These are phyloP conservation scores for Botryosphaeria dothidea DNA, from an alignment of 2,329 filamentous ascomycete species.

Conservation along the genomic window DNA sequence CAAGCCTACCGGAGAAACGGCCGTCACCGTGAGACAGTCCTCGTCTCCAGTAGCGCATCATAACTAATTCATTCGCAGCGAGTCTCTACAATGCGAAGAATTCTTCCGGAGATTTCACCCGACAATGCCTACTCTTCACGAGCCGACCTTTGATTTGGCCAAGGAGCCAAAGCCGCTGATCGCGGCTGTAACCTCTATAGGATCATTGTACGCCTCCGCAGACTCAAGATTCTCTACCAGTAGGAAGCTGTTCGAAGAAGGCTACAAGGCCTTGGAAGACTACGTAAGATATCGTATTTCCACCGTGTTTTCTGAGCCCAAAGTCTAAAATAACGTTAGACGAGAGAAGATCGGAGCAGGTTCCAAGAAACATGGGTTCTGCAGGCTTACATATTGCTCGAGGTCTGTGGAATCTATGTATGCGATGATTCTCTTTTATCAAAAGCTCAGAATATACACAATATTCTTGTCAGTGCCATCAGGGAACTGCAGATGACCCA, in stretches of 20 bases:
- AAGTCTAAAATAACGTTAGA: no score
- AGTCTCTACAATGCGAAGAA: not conserved
- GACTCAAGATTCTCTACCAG: not conserved
- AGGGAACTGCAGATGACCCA: conserved; percentile 2
- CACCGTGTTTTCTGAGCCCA: no score
- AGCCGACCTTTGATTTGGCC: not conserved
- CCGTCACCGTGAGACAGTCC: not conserved
- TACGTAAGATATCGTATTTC: not conserved
- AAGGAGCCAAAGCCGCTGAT: not conserved
- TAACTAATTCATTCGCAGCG: not conserved
- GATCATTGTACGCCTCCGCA: not conserved
- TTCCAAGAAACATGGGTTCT: conserved; percentile 17
- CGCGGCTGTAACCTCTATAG: not conserved
- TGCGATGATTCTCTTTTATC: conserved; percentile 16
- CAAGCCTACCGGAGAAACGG: not conserved
- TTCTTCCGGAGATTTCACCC: not conserved
- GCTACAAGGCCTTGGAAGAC: not conserved
- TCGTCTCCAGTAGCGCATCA: no score
- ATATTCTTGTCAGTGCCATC: not conserved
- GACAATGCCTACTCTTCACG: not conserved
- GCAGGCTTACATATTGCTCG: conserved; percentile 25
- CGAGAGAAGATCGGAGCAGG: not conserved
- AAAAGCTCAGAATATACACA: not conserved
- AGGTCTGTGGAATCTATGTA: conserved; percentile 25
- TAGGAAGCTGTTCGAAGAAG: not conserved